Conservation (phyloP, 2,329 filamentous ascomycete species). For the Scedosporium boydii region DNA sequence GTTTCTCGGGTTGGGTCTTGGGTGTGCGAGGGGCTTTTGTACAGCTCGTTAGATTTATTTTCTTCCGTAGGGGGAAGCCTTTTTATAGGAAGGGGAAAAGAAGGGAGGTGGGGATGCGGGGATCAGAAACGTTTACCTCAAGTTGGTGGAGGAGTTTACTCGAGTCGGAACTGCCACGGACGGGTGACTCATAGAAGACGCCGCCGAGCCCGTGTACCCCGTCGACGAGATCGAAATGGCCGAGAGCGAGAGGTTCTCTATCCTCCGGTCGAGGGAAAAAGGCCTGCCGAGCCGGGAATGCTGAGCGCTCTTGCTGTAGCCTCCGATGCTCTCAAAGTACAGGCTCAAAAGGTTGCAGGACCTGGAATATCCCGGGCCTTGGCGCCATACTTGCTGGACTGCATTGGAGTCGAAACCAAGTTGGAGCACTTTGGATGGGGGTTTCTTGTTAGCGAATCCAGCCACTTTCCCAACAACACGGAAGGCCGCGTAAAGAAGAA, state of each 20-base stretch:
- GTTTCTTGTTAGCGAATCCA: background rate
- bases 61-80: no score
- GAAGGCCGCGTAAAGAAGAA: background rate
- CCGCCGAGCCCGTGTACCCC: background rate
- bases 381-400: background rate
- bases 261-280: slow-evolving; percentile 1
- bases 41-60: no score
- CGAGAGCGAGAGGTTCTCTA: slow-evolving; percentile 1
- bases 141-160: background rate
- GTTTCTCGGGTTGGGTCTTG: background rate
- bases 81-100: background rate
- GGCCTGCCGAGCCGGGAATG: background rate
- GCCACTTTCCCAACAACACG: background rate
- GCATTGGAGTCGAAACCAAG: background rate
- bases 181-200: background rate
- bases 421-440: background rate
- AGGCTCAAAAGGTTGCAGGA: background rate
- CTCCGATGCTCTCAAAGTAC: slow-evolving; percentile 5
- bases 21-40: background rate
- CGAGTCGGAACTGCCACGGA: background rate
- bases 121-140: background rate
- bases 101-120: background rate
- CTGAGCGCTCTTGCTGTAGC: background rate
- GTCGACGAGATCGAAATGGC: background rate
- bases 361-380: background rate